phyloP scores from a whole-genome alignment of 208 protist species.

The Leptomonas pyrrhocoris region DNA sequence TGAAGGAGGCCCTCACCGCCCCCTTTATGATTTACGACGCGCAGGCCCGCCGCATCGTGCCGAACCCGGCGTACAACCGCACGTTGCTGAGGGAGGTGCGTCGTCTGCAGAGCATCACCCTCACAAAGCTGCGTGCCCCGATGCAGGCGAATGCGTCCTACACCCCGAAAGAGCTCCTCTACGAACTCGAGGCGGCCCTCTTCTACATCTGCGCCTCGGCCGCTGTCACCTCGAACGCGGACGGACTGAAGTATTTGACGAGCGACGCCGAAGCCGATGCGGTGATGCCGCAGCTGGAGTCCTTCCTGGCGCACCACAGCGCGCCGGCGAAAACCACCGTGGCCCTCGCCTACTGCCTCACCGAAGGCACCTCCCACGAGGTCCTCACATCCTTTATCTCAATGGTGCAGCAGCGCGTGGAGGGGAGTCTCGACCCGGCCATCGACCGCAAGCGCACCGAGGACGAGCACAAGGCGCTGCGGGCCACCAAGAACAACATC shows the following conservation, averaged over 20 bases:
- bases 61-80: conserved; percentile 53
- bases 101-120: conserved; percentile 45
- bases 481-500: conserved; percentile 48
- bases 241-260: conserved; percentile 22
- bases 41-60: conserved; percentile 38
- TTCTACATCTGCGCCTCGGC: conserved; percentile 49
- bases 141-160: conserved; percentile 22
- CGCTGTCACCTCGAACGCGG: conserved; percentile 31
- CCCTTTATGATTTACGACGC: conserved; percentile 69
- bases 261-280: conserved; percentile 40
- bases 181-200: conserved; percentile 45
- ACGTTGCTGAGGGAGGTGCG: conserved; percentile 39
- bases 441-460: conserved; percentile 31
- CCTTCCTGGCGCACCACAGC: conserved; percentile 42
- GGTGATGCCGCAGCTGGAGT: conserved; percentile 47
- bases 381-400: conserved; percentile 32
- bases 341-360: conserved; percentile 53
- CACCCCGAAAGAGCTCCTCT: conserved; percentile 66
- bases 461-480: conserved; percentile 40
- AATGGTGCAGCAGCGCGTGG: conserved; percentile 43
- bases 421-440: conserved; percentile 24
- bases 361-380: conserved; percentile 42
- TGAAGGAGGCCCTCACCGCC: conserved; percentile 49
- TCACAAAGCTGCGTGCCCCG: conserved; percentile 43
- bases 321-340: conserved; percentile 47